phyloP scores from a whole-genome alignment of 1,139 yeast species.

The Diutina scorzettiae region DNA sequence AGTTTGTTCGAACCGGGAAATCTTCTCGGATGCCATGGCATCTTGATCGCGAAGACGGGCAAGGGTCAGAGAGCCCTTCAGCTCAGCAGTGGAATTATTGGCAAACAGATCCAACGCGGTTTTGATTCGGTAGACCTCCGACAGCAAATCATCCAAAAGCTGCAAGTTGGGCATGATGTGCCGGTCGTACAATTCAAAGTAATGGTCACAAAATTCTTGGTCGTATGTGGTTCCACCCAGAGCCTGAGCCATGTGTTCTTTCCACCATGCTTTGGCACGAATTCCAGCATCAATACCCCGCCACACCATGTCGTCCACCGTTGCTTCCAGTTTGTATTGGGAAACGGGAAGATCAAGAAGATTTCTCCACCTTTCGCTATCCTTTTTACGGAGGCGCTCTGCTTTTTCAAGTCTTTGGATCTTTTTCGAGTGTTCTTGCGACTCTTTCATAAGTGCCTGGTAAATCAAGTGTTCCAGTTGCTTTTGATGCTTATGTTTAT shows the following conservation, averaged over 20 bases:
- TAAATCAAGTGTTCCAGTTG: constrained; percentile 5
- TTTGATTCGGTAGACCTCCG: neutral
- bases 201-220: constrained; percentile 4
- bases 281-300: neutral
- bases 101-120: constrained; percentile 1
- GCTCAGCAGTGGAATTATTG: neutral
- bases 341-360: neutral
- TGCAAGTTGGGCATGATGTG: constrained; percentile 2
- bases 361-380: neutral
- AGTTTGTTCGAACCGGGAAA: neutral
- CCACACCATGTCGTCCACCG: constrained; percentile 5
- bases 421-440: constrained; percentile 2
- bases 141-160: neutral
- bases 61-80: neutral
- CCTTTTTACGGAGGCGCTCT: neutral
- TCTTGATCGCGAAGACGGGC: neutral
- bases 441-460: constrained; percentile 1
- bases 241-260: constrained; percentile 3
- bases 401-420: neutral
- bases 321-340: constrained; percentile 1
- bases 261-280: constrained; percentile 3
- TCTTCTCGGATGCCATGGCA: neutral
- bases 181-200: neutral
- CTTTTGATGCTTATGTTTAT: constrained; percentile 1
- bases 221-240: neutral